A percentile compares a stretch with the other conserved stretches of the same genome.
These are phyloP conservation scores for Hypomontagnella monticulosa DNA, from an alignment of 495 filamentous ascomycete genomes.

Conservation along the genomic window DNA sequence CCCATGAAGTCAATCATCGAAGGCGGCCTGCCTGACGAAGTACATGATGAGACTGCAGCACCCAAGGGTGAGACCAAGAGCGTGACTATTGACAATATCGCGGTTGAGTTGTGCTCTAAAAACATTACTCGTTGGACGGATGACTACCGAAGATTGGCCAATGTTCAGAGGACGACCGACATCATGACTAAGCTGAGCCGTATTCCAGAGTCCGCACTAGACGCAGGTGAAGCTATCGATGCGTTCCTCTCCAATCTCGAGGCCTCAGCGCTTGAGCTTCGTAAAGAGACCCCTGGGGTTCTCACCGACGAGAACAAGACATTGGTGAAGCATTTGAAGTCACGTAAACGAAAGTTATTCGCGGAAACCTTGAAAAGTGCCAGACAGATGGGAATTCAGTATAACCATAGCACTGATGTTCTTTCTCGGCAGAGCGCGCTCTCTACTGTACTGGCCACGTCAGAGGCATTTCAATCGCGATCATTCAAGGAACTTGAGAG, in stretches of 20 bases:
- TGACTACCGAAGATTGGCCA: conserved; percentile 74
- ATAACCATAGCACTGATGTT: conserved; percentile 74
- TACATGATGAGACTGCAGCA: conserved; percentile 17
- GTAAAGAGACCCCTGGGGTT: conserved; percentile 78
- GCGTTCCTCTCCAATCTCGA: conserved; percentile 73
- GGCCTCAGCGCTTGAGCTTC: conserved; percentile 73
- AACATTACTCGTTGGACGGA: conserved; percentile 64
- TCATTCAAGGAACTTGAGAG: conserved; percentile 18
- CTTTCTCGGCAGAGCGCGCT: conserved; percentile 77
- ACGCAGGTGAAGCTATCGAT: conserved; percentile 69
- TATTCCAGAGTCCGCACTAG: conserved; percentile 60
- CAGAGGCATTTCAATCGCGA: conserved; percentile 60
- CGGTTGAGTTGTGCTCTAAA: conserved; percentile 61
- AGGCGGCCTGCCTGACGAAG: conserved; percentile 70
- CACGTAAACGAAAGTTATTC: conserved; percentile 88
- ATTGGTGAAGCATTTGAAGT: conserved; percentile 84
- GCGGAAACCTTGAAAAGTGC: conserved; percentile 84
- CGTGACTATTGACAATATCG: conserved; percentile 52
- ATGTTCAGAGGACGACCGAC: conserved; percentile 68
- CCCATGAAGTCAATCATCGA: conserved; percentile 71
- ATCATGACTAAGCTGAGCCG: conserved; percentile 59
- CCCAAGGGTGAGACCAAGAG: conserved; percentile 34
- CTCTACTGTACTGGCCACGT: conserved; percentile 70
- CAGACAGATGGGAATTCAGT: conserved; percentile 87
- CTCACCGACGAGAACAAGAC: conserved; percentile 86